Conservation (phyloP, 805 yeast species). For the Cyberlindnera americana region DNA sequence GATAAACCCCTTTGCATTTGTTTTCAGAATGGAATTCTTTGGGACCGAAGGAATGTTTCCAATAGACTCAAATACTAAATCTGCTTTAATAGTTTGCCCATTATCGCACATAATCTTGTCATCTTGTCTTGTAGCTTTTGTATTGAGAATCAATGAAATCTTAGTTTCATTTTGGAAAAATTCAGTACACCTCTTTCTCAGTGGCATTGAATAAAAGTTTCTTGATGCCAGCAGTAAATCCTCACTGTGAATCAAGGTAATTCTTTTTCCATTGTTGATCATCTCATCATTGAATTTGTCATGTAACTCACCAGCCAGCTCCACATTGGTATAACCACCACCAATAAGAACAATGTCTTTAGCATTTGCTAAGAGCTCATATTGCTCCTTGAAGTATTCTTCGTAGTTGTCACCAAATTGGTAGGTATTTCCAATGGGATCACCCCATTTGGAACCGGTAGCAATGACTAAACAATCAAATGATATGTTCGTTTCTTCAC, state of each 20-base stretch:
- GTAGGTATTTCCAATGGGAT: constrained; percentile 24
- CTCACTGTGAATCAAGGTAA: constrained; percentile 20
- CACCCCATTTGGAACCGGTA: constrained; percentile 30
- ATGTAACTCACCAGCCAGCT: constrained; percentile 32
- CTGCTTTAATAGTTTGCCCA: constrained; percentile 17
- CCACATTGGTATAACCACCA: constrained; percentile 32
- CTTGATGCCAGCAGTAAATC: constrained; percentile 13
- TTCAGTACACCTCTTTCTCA: constrained; percentile 20
- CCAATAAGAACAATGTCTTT: constrained; percentile 27
- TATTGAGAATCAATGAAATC: constrained; percentile 18
- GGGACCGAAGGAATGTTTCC: constrained; percentile 27
- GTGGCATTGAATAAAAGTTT: constrained; percentile 12
- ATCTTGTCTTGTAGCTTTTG: constrained; percentile 5
- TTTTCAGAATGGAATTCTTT: constrained; percentile 10
- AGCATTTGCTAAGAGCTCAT: constrained; percentile 20
- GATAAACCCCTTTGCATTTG: constrained; percentile 19
- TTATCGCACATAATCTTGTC: constrained; percentile 5
- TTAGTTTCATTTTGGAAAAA: constrained; percentile 14
- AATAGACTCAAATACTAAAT: constrained; percentile 15
- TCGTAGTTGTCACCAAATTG: constrained; percentile 17
- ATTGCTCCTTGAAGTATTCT: constrained; percentile 15
- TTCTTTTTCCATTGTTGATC: constrained; percentile 11
- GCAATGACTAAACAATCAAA: constrained; percentile 30
- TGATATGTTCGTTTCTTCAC: constrained; percentile 1
- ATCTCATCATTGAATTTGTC: constrained; percentile 20